A percentile compares a stretch with the other conserved stretches of the same genome.
Evolutionary conservation across 1,284 basidiomycete genomes (phyloP).

Genomic region (Gomphus bonarii): DNA sequence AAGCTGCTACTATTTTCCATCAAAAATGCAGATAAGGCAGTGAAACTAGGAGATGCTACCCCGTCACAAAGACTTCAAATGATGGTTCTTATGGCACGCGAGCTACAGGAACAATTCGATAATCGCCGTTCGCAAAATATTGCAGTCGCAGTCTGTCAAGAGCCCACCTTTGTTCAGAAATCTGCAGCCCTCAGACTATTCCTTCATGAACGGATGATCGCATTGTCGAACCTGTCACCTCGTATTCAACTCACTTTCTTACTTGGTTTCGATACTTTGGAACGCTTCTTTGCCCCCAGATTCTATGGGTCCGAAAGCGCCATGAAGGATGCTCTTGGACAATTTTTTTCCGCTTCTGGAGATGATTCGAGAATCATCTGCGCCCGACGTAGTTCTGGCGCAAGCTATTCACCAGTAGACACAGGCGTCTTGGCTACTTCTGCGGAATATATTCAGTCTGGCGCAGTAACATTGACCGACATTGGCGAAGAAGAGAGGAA

Average conservation of each 20-base stretch:
- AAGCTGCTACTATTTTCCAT: constrained; percentile 78
- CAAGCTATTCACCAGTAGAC: constrained; percentile 15
- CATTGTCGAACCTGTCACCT: constrained; percentile 1
- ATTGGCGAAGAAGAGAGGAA: constrained; percentile 45
- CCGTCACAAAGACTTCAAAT: constrained; percentile 70
- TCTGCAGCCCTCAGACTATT: constrained; percentile 51
- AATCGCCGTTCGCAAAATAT: constrained; percentile 32
- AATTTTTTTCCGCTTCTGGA: constrained; percentile 48
- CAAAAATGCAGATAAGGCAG: constrained; percentile 81
- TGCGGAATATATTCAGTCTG: constrained; percentile 40
- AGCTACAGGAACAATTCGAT: constrained; percentile 25
- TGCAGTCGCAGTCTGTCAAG: constrained; percentile 76
- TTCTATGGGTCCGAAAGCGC: constrained; percentile 56
- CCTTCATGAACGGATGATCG: constrained; percentile 30
- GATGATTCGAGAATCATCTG: constrained; percentile 66
- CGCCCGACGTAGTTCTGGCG: constrained; percentile 39
- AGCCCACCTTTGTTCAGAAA: constrained; percentile 86
- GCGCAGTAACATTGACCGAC: constrained; percentile 48
- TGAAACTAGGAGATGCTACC: constrained; percentile 65
- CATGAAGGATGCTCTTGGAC: constrained; percentile 48
- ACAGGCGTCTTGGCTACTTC: constrained; percentile 25
- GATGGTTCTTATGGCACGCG: constrained; percentile 60
- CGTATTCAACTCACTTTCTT: constrained; percentile 47
- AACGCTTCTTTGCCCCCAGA: constrained; percentile 69
- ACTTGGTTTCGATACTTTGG: constrained; percentile 83